Evolutionary conservation across 192 early-diverging fungal genomes (phyloP), one percentile per base, ranked within the genome.

Genomic region (Coemansia sp.): DNA sequence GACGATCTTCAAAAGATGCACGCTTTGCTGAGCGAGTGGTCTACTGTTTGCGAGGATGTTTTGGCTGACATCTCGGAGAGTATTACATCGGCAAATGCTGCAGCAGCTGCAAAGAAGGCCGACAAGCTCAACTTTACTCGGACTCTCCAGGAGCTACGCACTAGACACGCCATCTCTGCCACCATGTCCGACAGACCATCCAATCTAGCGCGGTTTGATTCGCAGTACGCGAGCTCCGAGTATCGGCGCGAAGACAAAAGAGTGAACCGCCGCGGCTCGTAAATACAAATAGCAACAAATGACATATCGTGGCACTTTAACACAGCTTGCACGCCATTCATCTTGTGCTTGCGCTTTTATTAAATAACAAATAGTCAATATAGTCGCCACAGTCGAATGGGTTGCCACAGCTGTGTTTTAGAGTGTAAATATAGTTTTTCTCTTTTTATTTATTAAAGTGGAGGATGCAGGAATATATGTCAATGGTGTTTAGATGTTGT

Each of bases 151-250:
- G 58, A 46, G 17, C 20, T 64, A n/a, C 68, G 57, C 34, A 45
- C 55, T 6, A 48, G 36, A 11, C 38, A 58, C 15, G 34, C 40
- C 13, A 30, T 26, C 4, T 22, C 25, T 5, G 40, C 22, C 10
- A 30, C 43, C 22, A 42, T 35, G 3, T 6, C 48, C 4, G 47
- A 43, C 7, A 20, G 34, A 23, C 24, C n/a, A 29, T 24, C 15
- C 27, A 45, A 27, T 15, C 15, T 50, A 27, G 34, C 51, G 33
- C 67, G 51, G 29, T 38, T 43, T 32, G 60, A 71, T 25, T 58
- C 67, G 9, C 68, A 72, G 49, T 72, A 58, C 19, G n/a, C 56
- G 6, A 72, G 69, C 62, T 35, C 57, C 7, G 69, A 72, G 38
- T 72, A 72, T 49, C 61, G 53, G 44, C 41, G 42, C 39, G 69